A percentile compares a stretch with the other conserved stretches of the same genome.
Evolutionary conservation across 2,329 filamentous ascomycete species (phyloP).

Genomic region (Geosmithia morbida): DNA sequence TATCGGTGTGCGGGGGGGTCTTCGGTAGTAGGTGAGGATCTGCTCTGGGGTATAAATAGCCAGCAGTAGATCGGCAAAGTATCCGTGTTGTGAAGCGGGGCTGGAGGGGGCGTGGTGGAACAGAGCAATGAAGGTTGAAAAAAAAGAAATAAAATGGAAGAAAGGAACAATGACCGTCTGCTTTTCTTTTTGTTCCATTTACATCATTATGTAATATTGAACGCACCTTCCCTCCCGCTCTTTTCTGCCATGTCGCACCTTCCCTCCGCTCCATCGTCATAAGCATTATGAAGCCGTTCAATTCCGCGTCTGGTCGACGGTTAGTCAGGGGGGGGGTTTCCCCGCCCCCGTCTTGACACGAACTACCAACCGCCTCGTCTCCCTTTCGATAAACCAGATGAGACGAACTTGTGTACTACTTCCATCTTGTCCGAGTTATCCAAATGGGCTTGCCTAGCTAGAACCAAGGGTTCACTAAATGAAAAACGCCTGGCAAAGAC

Average conservation of each 20-base stretch:
- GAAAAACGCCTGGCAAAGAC: no score
- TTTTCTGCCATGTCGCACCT: neutral
- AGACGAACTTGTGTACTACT: no score
- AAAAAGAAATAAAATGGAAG: neutral
- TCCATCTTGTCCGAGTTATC: no score
- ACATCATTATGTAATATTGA: neutral
- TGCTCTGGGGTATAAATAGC: no score
- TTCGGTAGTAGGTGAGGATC: no score
- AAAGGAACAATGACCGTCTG: neutral
- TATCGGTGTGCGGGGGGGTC: no score
- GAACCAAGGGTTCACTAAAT: no score
- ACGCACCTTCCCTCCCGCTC: neutral
- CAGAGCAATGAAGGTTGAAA: neutral
- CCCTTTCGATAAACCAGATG: no score
- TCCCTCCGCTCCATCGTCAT: neutral
- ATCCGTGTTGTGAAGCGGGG: neutral
- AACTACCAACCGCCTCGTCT: no score
- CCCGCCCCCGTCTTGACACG: neutral
- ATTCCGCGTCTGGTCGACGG: neutral
- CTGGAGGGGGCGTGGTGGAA: neutral
- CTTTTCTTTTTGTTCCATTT: neutral
- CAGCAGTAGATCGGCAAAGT: no score
- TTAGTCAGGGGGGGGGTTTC: neutral
- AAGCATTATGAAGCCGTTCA: neutral
- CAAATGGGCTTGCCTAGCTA: no score